Evolutionary conservation across 2,329 filamentous ascomycete genomes (phyloP).

Genomic region (Whalleya microplaca): DNA sequence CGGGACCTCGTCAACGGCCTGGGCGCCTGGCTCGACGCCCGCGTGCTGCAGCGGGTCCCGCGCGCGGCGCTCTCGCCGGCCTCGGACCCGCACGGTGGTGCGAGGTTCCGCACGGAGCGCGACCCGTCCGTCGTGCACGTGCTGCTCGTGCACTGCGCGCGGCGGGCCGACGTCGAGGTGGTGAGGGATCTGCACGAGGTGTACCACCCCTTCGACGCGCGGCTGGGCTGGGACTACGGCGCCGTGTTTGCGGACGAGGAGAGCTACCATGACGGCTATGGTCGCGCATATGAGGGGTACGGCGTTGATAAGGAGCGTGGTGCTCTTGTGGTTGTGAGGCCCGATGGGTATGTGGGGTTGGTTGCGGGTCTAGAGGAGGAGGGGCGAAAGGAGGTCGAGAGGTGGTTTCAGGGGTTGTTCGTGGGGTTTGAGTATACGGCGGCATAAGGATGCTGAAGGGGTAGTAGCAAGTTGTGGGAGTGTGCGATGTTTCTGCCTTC

Average conservation of each 20-base stretch:
- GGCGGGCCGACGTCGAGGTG: conserved; percentile 52
- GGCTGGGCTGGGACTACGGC: conserved; percentile 58
- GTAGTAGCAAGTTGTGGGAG: too few species aligned
- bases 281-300: conserved; percentile 57
- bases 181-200: conserved; percentile 53
- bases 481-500: too few species aligned
- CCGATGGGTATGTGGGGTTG: conserved; percentile 67
- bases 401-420: conserved; percentile 26
- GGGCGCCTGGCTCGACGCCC: conserved; percentile 37
- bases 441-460: too few species aligned
- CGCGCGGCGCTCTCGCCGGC: conserved; percentile 28
- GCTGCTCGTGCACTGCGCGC: conserved; percentile 61
- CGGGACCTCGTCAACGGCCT: conserved; percentile 50
- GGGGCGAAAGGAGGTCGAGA: conserved; percentile 25
- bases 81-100: conserved; percentile 15
- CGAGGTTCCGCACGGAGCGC: conserved; percentile 41
- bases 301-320: conserved; percentile 60
- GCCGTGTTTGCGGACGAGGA: conserved; percentile 60
- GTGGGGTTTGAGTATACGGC: too few species aligned
- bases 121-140: conserved; percentile 57
- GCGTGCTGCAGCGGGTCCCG: conserved; percentile 48
- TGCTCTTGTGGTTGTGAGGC: conserved; percentile 62
- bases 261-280: conserved; percentile 57
- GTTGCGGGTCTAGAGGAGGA: conserved; percentile 40
- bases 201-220: conserved; percentile 50